Evolutionary conservation across 2,329 filamentous ascomycete species (phyloP), one percentile per base, ranked within the genome.

Genomic region (Nakataea oryzae): DNA sequence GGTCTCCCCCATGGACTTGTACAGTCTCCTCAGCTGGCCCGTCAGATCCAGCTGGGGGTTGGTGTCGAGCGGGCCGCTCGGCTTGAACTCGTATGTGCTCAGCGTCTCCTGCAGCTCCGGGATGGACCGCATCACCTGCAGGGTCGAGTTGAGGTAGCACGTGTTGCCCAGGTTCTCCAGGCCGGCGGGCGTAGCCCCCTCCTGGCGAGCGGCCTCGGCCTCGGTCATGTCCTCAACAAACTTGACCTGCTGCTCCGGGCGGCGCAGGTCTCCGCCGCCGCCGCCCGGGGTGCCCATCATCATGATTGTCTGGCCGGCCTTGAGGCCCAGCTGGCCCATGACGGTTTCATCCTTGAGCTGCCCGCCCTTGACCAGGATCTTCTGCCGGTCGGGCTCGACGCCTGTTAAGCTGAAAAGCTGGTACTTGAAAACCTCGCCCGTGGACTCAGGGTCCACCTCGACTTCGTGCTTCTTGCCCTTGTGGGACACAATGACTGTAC

Each of bases 151-250:
- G 70, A 97, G 86, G 74, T 99, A 99, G 79, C 95, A 99, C 4
- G 96, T 99, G 75, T 99, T 99, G 68, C 96, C 95, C 64, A 97
- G 79, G 71, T 99, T 99, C 73, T 89, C 84, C 65, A 99, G 79
- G 58, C 95, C 95, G 62, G 93, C 89, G 1, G 96, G 95, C 57
- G 84, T 93, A 58, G 93, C 93, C 63, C 91, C 92, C 64, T 88
- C 88, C 72, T 89, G 85, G 74, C 87, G 86, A 27, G 95, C 93
- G 61, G 87, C 85, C 74, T 97, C 93, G 32, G 92, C 93, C 73
- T 96, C 93, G 29, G 91, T 96, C 93, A 99, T 97, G 74, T 99
- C 95, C 76, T 99, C 95, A 65, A 96, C 77, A 70, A 99, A 99
- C 75, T 90, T 95, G 70, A 93, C 82, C 67, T 84, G 82, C 71